Conservation (phyloP, 208 protist genomes). For the Crithidia acanthocephali region DNA sequence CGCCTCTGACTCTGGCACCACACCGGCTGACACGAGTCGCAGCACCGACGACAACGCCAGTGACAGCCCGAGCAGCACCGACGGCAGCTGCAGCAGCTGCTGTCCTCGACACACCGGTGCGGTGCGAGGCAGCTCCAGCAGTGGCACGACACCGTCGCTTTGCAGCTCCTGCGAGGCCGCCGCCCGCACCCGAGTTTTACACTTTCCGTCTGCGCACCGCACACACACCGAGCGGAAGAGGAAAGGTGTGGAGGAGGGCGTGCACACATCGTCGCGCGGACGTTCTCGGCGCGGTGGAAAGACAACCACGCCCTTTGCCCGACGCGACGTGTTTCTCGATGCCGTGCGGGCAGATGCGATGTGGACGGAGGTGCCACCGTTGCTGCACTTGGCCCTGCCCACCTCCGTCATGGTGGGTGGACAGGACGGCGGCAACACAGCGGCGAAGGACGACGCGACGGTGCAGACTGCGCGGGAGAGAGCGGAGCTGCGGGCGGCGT, state of each 20-base stretch:
- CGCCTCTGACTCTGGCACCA: not conserved
- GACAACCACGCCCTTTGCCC: not conserved
- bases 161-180: conserved; percentile 22
- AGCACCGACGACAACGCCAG: conserved; percentile 8
- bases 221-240: too few species aligned
- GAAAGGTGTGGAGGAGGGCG: too few species aligned
- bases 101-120: too few species aligned
- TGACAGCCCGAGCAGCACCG: too few species aligned
- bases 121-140: not conserved
- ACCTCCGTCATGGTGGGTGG: not conserved
- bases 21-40: conserved; percentile 1
- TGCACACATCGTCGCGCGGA: too few species aligned
- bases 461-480: conserved; percentile 10
- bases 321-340: conserved; percentile 1
- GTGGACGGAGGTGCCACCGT: conserved; percentile 17
- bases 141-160: not conserved
- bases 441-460: not conserved
- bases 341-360: conserved; percentile 6
- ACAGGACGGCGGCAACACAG: not conserved
- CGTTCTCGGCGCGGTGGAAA: not conserved
- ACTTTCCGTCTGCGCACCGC: not conserved
- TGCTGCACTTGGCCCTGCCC: conserved; percentile 15
- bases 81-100: conserved; percentile 22
- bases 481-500: not conserved
- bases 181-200: conserved; percentile 1